Conservation (phyloP, 805 yeast species). For the Myxozyma vanderwaltii region DNA sequence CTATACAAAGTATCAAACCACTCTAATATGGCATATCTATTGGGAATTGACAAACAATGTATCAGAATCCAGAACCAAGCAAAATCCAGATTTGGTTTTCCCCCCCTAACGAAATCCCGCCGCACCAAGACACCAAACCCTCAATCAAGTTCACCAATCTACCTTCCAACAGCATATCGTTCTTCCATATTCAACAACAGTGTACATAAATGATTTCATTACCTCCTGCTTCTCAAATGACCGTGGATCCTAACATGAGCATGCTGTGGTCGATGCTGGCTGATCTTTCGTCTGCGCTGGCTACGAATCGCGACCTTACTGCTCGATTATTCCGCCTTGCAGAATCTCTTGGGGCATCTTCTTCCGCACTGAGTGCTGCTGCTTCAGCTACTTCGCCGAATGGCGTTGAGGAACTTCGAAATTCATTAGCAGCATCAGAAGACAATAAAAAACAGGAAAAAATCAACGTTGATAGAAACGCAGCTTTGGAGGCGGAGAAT, state of each 20-base stretch:
- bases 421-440: not conserved
- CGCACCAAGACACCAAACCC: no score
- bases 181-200: no score
- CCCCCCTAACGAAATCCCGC: no score
- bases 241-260: conserved; percentile 30
- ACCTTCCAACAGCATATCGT: no score
- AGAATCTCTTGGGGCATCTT: conserved; percentile 26
- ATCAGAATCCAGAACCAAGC: no score
- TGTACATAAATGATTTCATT: conserved; percentile 5
- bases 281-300: conserved; percentile 24
- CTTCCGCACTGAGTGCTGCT: conserved; percentile 16
- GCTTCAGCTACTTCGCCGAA: conserved; percentile 14
- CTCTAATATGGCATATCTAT: no score
- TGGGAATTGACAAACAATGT: no score
- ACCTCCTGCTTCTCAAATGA: conserved; percentile 12
- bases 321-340: conserved; percentile 29
- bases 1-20: no score
- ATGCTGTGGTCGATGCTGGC: conserved; percentile 30
- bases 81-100: no score
- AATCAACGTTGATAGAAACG: not conserved
- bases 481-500: conserved; percentile 18
- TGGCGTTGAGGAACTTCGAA: conserved; percentile 11
- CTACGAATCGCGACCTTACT: conserved; percentile 31
- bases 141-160: no score
- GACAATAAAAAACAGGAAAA: not conserved